Base-by-base conservation (phyloP, 768 basidiomycete species). In the Phaffia tasmanica region DNA sequence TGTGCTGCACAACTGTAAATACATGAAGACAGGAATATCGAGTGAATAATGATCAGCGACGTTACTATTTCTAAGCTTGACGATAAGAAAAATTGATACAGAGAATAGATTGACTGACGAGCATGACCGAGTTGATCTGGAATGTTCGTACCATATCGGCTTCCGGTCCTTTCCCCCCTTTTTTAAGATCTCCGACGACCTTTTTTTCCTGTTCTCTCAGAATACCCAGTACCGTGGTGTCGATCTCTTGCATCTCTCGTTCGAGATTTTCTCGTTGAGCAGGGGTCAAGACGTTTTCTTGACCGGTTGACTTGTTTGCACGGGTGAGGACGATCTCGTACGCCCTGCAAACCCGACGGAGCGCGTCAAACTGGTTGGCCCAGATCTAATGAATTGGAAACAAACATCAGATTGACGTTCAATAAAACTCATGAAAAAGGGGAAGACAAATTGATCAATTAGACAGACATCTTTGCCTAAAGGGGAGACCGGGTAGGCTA, bases 201-300 rank as follows among this genome's bases (percentile, higher is more conserved):
- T 51, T 56, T 47, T 47, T 32, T 60, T 67, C 66, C 18, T 55
- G 59, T 23, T 54, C 55, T 25, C 56, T 54, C 15, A 67, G 53
- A 14, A 46, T n/a, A 6, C 47, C 51, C 23, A 67, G 60, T 6
- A 67, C 66, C 29, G 55, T 51, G 42, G 51, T 50, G 46, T 67
- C 66, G 27, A 67, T 53, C 25, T 53, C 60, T 7, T 62, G 42
- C 66, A 67, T 67, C 55, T 67, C 66, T 29, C 25, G 21, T 30
- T 67, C 53, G n/a, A 67, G 55, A 16, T 27, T 35, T 42, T 53
- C 32, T 35, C 35, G 18, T 27, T 23, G 7, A 27, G 1, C 8
- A 18, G 23, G 59, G 7, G 27, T 61, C 66, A 14, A 54, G 29
- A 0, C 55, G 53, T 19, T 25, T 21, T 0, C 54, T 54, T 1